These are phyloP conservation scores for Geotrichum citri-aurantii DNA, from an alignment of 1,139 yeast species.

Conservation along the genomic window DNA sequence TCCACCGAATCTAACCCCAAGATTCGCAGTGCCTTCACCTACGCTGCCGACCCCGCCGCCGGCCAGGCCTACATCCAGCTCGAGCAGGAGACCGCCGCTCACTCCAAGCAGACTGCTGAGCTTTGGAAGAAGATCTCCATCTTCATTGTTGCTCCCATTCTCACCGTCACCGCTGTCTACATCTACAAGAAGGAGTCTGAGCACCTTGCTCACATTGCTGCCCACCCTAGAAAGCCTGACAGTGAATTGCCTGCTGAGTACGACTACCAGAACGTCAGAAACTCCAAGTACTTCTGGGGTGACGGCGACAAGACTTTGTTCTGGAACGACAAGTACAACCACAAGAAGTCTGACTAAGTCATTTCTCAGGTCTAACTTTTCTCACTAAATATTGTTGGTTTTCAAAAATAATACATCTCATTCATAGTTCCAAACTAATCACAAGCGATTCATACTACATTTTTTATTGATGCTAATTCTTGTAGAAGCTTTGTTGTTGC, in stretches of 20 bases:
- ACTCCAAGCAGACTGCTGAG: conserved; percentile 67
- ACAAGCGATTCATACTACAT: neutral
- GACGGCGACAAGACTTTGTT: conserved; percentile 95
- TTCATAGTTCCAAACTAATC: neutral
- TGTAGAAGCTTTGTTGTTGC: neutral
- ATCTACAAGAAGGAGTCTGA: conserved; percentile 74
- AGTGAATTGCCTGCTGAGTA: conserved; percentile 90
- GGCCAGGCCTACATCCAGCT: conserved; percentile 49
- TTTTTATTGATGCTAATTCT: neutral
- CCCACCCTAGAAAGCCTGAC: conserved; percentile 52
- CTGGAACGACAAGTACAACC: conserved; percentile 92
- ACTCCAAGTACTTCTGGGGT: conserved; percentile 77
- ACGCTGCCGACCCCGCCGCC: conserved; percentile 44
- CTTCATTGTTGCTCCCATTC: conserved; percentile 77
- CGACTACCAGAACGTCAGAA: conserved; percentile 86
- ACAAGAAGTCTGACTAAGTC: conserved; percentile 34
- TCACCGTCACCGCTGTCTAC: conserved; percentile 69
- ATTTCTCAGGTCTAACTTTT: neutral
- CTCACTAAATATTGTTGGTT: neutral
- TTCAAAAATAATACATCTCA: neutral
- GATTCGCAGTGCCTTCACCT: conserved; percentile 34
- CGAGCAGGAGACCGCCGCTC: conserved; percentile 61
- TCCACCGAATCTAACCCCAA: conserved; percentile 34
- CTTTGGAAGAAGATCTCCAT: conserved; percentile 84
- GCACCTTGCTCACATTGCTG: conserved; percentile 77